Conservation (phyloP, 2,329 filamentous ascomycete genomes). For the Lachnellula hyalina region DNA sequence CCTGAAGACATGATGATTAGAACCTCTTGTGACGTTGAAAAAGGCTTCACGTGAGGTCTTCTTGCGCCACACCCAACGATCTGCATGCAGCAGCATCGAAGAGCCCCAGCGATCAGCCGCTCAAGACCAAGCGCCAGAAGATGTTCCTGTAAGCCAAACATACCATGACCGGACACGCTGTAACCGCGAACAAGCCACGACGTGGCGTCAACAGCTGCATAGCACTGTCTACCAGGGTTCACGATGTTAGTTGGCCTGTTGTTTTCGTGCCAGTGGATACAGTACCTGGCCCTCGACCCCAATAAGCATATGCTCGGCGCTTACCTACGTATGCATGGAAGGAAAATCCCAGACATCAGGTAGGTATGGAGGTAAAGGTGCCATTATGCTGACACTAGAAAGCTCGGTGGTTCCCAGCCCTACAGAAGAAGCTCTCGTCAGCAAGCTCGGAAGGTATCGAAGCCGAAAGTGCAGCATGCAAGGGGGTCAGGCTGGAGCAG, state of each 20-base stretch:
- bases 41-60: neutral
- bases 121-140: no score
- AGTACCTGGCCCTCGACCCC: no score
- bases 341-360: no score
- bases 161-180: conserved; percentile 7
- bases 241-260: no score
- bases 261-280: neutral
- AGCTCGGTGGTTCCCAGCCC: neutral
- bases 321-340: no score
- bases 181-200: neutral
- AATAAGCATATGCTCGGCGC: no score
- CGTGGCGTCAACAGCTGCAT: neutral
- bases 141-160: neutral
- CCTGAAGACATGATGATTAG: neutral
- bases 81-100: neutral
- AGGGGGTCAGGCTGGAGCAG: neutral
- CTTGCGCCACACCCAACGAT: neutral
- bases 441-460: neutral
- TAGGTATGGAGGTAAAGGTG: no score
- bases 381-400: no score
- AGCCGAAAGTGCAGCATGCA: neutral
- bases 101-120: neutral
- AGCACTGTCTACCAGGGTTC: neutral
- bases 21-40: neutral
- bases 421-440: neutral